Evolutionary conservation across 2,329 filamentous ascomycete genomes (phyloP).

Genomic region (Diplodia scrobiculata): DNA sequence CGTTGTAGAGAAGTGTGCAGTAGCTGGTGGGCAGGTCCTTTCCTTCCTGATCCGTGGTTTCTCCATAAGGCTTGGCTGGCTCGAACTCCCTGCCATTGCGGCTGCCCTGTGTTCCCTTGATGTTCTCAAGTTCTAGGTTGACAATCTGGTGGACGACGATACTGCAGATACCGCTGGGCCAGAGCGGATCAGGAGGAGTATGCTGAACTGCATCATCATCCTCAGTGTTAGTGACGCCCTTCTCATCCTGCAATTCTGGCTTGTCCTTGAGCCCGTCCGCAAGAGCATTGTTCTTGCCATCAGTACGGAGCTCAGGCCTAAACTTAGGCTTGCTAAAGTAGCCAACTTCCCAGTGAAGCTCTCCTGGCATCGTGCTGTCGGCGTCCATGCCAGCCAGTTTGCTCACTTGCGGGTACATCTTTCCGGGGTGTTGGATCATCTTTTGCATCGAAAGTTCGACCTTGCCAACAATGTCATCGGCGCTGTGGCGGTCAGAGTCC

Average conservation of each 20-base stretch:
- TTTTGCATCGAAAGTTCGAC: constrained; percentile 92
- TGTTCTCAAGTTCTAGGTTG: constrained; percentile 86
- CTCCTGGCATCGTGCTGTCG: constrained; percentile 85
- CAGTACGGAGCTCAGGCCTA: constrained; percentile 77
- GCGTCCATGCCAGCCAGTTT: constrained; percentile 80
- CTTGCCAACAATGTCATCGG: constrained; percentile 94
- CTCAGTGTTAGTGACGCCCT: constrained; percentile 70
- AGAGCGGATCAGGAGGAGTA: constrained; percentile 92
- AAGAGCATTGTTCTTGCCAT: constrained; percentile 78
- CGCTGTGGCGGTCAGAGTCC: constrained; percentile 90
- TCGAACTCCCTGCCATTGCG: constrained; percentile 85
- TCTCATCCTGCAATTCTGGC: constrained; percentile 82
- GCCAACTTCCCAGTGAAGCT: constrained; percentile 94
- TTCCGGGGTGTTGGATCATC: constrained; percentile 89
- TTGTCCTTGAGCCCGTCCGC: constrained; percentile 73
- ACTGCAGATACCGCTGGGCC: constrained; percentile 87
- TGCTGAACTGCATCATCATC: constrained; percentile 83
- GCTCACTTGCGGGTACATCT: constrained; percentile 87
- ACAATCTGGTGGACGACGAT: constrained; percentile 92
- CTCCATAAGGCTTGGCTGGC: constrained; percentile 80
- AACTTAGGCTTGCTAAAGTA: constrained; percentile 92
- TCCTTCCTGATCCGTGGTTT: constrained; percentile 81
- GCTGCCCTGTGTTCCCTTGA: constrained; percentile 80
- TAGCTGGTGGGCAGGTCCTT: constrained; percentile 84
- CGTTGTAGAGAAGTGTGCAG: constrained; percentile 88